phyloP scores from a whole-genome alignment of 2,329 filamentous ascomycete species.

The Pseudocercospora musae region DNA sequence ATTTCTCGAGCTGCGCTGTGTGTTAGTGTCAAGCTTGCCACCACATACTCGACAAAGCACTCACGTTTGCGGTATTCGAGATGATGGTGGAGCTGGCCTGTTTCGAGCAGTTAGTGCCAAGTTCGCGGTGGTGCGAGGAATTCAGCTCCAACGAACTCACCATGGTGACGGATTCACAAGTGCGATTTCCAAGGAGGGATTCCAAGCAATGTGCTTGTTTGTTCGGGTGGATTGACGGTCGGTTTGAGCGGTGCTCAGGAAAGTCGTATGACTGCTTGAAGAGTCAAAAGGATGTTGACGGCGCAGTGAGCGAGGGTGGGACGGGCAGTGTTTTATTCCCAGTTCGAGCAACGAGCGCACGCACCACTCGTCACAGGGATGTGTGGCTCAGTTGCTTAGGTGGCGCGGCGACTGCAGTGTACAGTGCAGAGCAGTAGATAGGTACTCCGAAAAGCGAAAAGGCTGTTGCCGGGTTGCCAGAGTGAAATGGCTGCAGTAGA shows the following conservation, averaged over 20 bases:
- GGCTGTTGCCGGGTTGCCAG: background rate
- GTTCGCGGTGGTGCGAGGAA: background rate
- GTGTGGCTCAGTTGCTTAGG: background rate
- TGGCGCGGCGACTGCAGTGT: background rate
- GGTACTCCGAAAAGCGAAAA: background rate
- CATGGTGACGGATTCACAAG: slow-evolving; percentile 11
- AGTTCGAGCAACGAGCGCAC: slow-evolving; percentile 1
- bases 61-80: slow-evolving; percentile 50
- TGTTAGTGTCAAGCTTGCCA: slow-evolving; percentile 12
- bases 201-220: background rate
- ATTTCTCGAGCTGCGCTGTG: slow-evolving; percentile 75
- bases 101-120: slow-evolving; percentile 3
- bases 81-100: slow-evolving; percentile 31
- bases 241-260: slow-evolving; percentile 6
- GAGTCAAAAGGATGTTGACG: slow-evolving; percentile 2
- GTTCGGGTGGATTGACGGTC: background rate
- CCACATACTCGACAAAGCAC: slow-evolving; percentile 23
- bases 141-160: slow-evolving; percentile 3
- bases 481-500: background rate
- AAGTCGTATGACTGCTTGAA: background rate
- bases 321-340: slow-evolving; percentile 4
- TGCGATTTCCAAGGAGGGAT: background rate
- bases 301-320: slow-evolving; percentile 1
- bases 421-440: background rate
- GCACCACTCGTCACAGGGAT: background rate